A percentile compares a stretch with the other conserved stretches of the same genome.
phyloP scores from a whole-genome alignment of 805 yeast species.

The Torulaspora franciscae region DNA sequence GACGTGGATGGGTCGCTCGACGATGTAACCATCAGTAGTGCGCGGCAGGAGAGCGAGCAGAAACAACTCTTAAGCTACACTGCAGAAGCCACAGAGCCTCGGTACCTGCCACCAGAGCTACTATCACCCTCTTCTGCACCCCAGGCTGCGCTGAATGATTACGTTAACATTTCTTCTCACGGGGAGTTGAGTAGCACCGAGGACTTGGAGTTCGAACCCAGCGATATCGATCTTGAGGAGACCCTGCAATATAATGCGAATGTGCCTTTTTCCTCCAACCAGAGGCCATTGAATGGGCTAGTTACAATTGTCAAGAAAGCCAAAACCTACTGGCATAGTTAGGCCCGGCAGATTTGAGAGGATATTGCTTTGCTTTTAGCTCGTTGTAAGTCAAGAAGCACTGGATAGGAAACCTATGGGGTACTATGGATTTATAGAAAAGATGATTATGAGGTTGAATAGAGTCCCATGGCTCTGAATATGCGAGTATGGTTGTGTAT shows the following conservation, averaged over 20 bases:
- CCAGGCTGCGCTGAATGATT: slow-evolving; percentile 18
- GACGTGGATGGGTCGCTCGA: slow-evolving; percentile 17
- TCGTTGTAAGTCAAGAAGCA: slow-evolving; percentile 1
- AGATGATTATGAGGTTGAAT: not conserved
- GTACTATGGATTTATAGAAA: not conserved
- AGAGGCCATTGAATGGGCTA: slow-evolving; percentile 17
- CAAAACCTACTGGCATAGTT: slow-evolving; percentile 25
- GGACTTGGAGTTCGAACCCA: slow-evolving; percentile 20
- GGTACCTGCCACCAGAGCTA: slow-evolving; percentile 3
- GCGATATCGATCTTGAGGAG: slow-evolving; percentile 14
- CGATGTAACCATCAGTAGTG: slow-evolving; percentile 19
- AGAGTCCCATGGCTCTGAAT: not conserved
- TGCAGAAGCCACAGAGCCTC: slow-evolving; percentile 4
- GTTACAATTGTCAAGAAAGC: slow-evolving; percentile 23
- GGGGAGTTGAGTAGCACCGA: slow-evolving; percentile 32
- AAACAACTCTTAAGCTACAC: slow-evolving; percentile 11
- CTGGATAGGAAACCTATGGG: not conserved
- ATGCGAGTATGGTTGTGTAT: slow-evolving; percentile 1
- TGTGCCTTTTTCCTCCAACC: slow-evolving; percentile 10
- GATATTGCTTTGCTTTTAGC: slow-evolving; percentile 1
- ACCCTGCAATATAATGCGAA: slow-evolving; percentile 14
- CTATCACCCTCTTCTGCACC: slow-evolving; percentile 4
- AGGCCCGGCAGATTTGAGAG: not conserved
- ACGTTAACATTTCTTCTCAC: slow-evolving; percentile 29
- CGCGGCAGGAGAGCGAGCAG: slow-evolving; percentile 13